These are phyloP conservation scores for Xylariaceae sp. DNA, from an alignment of 2,329 filamentous ascomycete genomes.

Conservation along the genomic window DNA sequence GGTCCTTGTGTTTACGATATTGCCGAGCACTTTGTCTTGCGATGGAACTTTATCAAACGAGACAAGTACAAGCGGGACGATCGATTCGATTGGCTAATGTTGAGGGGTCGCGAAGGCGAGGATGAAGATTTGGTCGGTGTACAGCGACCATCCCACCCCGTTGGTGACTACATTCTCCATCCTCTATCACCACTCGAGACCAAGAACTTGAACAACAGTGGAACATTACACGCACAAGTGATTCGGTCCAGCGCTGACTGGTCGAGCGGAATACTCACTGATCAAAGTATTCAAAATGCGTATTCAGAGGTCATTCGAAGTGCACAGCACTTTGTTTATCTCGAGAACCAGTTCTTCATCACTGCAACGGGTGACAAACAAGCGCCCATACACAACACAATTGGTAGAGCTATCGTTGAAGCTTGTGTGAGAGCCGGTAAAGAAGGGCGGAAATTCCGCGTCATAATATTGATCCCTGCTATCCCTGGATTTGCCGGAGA, in stretches of 20 bases:
- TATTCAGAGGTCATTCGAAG: slow-evolving; percentile 81
- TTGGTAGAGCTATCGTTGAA: slow-evolving; percentile 87
- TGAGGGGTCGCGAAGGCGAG: slow-evolving; percentile 71
- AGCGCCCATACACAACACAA: slow-evolving; percentile 77
- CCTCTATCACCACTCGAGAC: slow-evolving; percentile 65
- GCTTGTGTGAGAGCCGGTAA: slow-evolving; percentile 77
- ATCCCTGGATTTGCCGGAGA: slow-evolving; percentile 95
- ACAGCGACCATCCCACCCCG: slow-evolving; percentile 82
- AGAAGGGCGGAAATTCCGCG: slow-evolving; percentile 80
- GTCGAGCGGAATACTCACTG: slow-evolving; percentile 84
- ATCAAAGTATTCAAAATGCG: slow-evolving; percentile 83
- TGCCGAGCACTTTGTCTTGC: slow-evolving; percentile 87
- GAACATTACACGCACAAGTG: slow-evolving; percentile 76
- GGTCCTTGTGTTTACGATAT: slow-evolving; percentile 91
- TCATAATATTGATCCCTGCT: slow-evolving; percentile 86
- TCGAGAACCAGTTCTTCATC: slow-evolving; percentile 99
- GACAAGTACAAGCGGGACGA: slow-evolving; percentile 95
- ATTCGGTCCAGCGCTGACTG: slow-evolving; percentile 90
- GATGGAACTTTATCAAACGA: slow-evolving; percentile 96
- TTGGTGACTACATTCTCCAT: slow-evolving; percentile 82
- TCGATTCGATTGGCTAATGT: slow-evolving; percentile 76
- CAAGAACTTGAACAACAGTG: slow-evolving; percentile 62
- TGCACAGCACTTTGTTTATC: slow-evolving; percentile 91
- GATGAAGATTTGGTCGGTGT: slow-evolving; percentile 86
- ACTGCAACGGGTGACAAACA: slow-evolving; percentile 90